A percentile compares a stretch with the other conserved stretches of the same genome.
phyloP scores from a whole-genome alignment of 2,329 filamentous ascomycete species.

The Rutstroemia sp. region DNA sequence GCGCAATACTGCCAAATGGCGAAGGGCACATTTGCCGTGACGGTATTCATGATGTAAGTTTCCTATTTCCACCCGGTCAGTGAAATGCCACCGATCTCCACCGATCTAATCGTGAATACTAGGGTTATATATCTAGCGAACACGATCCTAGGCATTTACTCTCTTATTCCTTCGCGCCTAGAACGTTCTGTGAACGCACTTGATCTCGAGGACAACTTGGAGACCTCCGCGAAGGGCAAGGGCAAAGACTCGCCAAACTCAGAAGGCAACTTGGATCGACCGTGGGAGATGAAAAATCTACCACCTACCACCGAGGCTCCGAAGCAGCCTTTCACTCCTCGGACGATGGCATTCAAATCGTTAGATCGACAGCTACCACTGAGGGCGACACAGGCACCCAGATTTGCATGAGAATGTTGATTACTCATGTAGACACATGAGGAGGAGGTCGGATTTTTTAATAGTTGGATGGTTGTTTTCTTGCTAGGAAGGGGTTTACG shows the following conservation, averaged over 20 bases:
- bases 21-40: conserved; percentile 58
- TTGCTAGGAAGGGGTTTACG: background rate
- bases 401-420: background rate
- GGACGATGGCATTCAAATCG: conserved; percentile 61
- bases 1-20: conserved; percentile 59
- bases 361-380: conserved; percentile 51
- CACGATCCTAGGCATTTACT: conserved; percentile 51
- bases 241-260: conserved; percentile 30
- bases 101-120: conserved; percentile 2
- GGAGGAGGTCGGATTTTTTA: background rate
- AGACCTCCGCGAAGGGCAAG: background rate
- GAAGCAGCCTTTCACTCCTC: conserved; percentile 52
- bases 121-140: conserved; percentile 56
- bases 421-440: background rate
- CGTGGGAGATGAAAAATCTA: conserved; percentile 53
- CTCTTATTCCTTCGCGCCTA: conserved; percentile 35
- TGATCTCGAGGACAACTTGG: conserved; percentile 38
- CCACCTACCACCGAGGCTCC: conserved; percentile 31
- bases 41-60: conserved; percentile 61
- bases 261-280: conserved; percentile 34
- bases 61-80: background rate
- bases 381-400: conserved; percentile 24
- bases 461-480: background rate
- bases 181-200: conserved; percentile 43
- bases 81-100: background rate